Conservation (phyloP, 139 green algal genomes). For the Picochlorum costavermella region DNA sequence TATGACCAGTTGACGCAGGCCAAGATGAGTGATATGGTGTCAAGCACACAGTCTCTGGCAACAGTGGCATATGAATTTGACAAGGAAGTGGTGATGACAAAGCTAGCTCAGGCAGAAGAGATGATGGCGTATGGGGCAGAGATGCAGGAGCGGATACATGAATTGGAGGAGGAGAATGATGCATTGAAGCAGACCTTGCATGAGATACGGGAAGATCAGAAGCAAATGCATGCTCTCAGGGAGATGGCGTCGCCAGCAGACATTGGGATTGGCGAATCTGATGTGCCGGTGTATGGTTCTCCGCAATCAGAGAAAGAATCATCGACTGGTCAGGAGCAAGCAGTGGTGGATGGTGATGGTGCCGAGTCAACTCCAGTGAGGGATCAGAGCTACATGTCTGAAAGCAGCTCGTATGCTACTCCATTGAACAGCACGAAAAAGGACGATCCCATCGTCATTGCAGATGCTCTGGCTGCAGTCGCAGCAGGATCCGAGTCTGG, state of each 20-base stretch:
- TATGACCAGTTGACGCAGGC: constrained; percentile 6
- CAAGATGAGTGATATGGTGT: constrained; percentile 17
- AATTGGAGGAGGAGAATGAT: constrained; percentile 32
- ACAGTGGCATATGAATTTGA: constrained; percentile 38
- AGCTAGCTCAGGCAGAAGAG: constrained; percentile 26
- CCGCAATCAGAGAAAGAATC: background rate
- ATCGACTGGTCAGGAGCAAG: background rate
- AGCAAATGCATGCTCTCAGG: constrained; percentile 21
- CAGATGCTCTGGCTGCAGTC: constrained; percentile 18
- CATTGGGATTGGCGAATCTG: background rate
- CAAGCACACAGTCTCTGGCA: constrained; percentile 35
- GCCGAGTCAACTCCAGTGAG: background rate
- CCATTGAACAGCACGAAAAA: background rate
- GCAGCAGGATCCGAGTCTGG: constrained; percentile 15
- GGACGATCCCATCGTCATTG: constrained; percentile 8
- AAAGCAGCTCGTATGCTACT: background rate
- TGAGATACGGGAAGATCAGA: constrained; percentile 21
- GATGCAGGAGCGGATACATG: constrained; percentile 16
- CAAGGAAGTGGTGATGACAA: constrained; percentile 31
- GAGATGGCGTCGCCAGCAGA: background rate
- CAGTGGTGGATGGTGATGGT: background rate
- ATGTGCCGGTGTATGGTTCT: background rate
- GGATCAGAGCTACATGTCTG: background rate
- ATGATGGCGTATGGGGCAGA: constrained; percentile 14
- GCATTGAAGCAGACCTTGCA: constrained; percentile 27